Base-by-base conservation (phyloP, 1,284 basidiomycete species). In the Fomitopsis betulina region DNA sequence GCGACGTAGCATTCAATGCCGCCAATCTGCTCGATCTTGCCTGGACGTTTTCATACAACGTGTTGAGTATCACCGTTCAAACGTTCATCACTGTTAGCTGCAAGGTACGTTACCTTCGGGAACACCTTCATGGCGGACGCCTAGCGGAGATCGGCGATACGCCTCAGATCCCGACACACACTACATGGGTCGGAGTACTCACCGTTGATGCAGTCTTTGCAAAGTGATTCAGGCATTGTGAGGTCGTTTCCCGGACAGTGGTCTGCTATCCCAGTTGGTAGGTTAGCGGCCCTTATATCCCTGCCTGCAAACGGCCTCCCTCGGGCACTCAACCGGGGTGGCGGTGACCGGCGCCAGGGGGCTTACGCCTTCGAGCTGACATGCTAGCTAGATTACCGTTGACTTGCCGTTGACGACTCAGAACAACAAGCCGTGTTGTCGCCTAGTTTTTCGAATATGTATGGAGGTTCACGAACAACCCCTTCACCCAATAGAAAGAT, bases 71-170 rank as follows among this genome's bases (percentile, higher is more conserved):
- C n/a, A n/a, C n/a, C n/a, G n/a, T n/a, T n/a, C n/a, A n/a, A n/a
- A n/a, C n/a, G n/a, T n/a, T n/a, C n/a, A n/a, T 38, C 32, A 21
- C 2, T 17, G 10, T 19, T 1, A 5, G 17, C 52, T 13, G n/a
- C 5, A 70, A 45, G 58, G 12, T 27, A 17, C 25, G 23, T n/a
- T 17, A 79, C 82, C 81, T 67, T 74, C 71, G 1, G 82, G 73
- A 23, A 75, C 77, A 35, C 84, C 84, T 64, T 85, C 82, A 62
- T 85, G 83, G 56, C 74, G 78, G 43, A 82, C 81, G 58, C 83
- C 84, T 83, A 47, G 10, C 23, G 27, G 19, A 40, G 37, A 55
- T 27, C 19, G 19, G 9, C 27, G 30, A 5, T 27, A n/a, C 23
- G 12, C 12, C 32, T 33, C 35, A 42, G 32, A 21, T 25, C 6